phyloP scores from a whole-genome alignment of 2,329 filamentous ascomycete species.

The Sarocladium oryzae region DNA sequence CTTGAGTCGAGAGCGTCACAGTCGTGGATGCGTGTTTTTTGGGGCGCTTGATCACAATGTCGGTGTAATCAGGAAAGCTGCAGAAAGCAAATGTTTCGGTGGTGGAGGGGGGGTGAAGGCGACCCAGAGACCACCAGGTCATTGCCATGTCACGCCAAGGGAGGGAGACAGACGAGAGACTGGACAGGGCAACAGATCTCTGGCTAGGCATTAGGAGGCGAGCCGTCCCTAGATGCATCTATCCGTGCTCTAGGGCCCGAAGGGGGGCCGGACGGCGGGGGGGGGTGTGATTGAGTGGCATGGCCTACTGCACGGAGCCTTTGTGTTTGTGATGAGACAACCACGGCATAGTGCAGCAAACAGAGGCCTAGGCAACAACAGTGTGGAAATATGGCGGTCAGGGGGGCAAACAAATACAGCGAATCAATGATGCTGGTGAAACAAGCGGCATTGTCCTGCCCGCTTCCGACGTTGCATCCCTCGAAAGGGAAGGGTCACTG shows the following conservation, averaged over 20 bases:
- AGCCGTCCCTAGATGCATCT: slow-evolving; percentile 8
- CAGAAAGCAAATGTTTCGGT: neutral
- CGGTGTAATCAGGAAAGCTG: neutral
- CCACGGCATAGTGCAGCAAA: neutral
- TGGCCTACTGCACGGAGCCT: neutral
- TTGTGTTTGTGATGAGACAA: neutral
- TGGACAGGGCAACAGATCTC: neutral
- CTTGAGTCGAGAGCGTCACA: neutral
- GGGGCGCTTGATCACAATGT: neutral
- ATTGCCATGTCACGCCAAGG: neutral
- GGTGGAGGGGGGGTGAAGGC: neutral
- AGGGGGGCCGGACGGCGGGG: neutral
- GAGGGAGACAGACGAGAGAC: neutral
- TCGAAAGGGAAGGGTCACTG: too few species aligned
- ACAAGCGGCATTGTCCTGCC: too few species aligned
- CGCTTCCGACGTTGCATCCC: too few species aligned
- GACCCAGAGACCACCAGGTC: neutral
- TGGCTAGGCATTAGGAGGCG: neutral
- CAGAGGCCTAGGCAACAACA: neutral
- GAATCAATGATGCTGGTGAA: too few species aligned
- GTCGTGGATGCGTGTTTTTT: neutral
- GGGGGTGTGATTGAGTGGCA: neutral
- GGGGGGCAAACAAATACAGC: too few species aligned
- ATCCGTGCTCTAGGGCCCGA: neutral
- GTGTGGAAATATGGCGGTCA: neutral